Base-by-base conservation (phyloP, 805 yeast species). In the Saccharomycopsis synnaedendra region DNA sequence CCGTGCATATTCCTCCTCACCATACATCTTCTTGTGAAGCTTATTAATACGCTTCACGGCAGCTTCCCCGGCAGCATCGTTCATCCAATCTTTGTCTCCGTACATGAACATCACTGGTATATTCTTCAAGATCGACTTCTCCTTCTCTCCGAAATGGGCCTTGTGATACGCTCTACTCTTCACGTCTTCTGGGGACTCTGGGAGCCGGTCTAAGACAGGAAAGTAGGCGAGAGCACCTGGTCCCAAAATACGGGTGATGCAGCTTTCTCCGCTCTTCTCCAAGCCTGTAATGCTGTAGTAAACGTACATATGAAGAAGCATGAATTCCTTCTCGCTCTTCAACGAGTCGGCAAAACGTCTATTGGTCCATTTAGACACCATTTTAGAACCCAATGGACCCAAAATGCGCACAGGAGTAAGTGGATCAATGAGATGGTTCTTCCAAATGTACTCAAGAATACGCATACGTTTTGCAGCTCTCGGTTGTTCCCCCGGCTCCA, bases 51-150 rank as follows among this genome's bases (percentile, higher is more conserved):
- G 62, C 8, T 64, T 58, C 10, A 66, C 69, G 46, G 68, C 65
- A 37, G 70, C 64, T 38, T 65, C 58, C 3, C 87, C 87, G 8
- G 81, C 83, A 42, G 67, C 70, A 46, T 69, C 74, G 51, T 75
- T 75, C 86, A 80, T 80, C 87, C 87, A 80, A 59, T 80, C 87
- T 37, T 62, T 64, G 50, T 79, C 85, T 6, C 87, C 87, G 56
- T 80, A 80, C 29, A 79, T 52, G 80, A 83, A 78, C 32, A 78
- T 59, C 1, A 77, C 67, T 3, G 77, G 77, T 10, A 74, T 39
- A 52, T 62, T 61, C 41, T 68, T 60, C 42, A 62, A 60, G 9
- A 66, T 59, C 9, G 66, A 69, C 45, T 66, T 64, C 41, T 66
- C 69, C 44, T 69, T 74, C 50, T 74, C 74, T 82, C 78, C 78